Evolutionary conservation across 2,329 filamentous ascomycete genomes (phyloP), one percentile per base, ranked within the genome.

Genomic region (Cytospora chrysosperma): DNA sequence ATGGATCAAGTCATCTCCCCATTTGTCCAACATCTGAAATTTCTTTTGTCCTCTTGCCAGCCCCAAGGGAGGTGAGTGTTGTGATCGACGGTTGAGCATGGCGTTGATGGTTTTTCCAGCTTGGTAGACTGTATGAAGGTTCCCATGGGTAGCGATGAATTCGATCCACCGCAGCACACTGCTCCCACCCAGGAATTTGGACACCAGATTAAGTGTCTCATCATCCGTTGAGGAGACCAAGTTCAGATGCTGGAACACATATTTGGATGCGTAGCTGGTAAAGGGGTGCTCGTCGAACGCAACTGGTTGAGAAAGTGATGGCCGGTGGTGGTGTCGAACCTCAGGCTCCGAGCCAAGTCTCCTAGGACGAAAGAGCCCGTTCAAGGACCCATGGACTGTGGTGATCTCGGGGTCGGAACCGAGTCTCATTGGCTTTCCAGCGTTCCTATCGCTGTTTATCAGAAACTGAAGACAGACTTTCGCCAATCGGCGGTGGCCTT

Each of bases 381-480:
- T 17, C 0, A 19, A 21, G 0, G 32, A 54, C n/a, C 19, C 28
- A 6, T 27, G 47, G 1, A 30, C 1, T 49, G 1, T 54, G 3
- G 19, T 43, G 26, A 53, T 4, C 19, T 17, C 10, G 19, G 26
- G 1, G 21, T 17, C 30, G 21, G 58, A 28, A 1, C 24, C 2
- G 2, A 9, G 2, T 47, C 65, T 51, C 13, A 53, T 27, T 43
- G 54, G 26, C 15, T 28, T 47, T 24, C 30, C 8, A 21, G 54
- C 15, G 7, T 4, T 37, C 7, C 24, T 61, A 2, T 56, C 37
- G n/a, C 43, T 37, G n/a, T 65, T 15, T 8, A 56, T 65, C 12
- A 74, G 56, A 21, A 64, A 68, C 13, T 66, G 58, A 2, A 75
- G 62, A 53, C 72, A 75, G 0, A 68, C 63, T 51, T 69, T 63